phyloP scores from a whole-genome alignment of 2,329 filamentous ascomycete species.

The Aureobasidium sp. region DNA sequence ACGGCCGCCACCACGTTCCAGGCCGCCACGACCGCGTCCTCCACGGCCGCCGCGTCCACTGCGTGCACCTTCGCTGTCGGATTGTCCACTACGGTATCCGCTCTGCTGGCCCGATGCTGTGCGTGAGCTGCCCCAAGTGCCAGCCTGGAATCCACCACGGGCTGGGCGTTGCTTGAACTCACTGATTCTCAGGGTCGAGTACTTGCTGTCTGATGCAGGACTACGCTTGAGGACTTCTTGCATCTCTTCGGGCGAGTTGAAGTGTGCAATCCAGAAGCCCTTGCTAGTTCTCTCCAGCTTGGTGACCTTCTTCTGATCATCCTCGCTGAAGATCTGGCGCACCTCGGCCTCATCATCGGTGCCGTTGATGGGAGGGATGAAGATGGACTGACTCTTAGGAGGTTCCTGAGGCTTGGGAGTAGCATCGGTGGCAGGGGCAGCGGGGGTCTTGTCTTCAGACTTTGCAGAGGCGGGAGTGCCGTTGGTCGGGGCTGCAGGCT shows the following conservation, averaged over 20 bases:
- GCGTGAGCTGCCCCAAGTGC: constrained; percentile 56
- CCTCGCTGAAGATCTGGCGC: constrained; percentile 65
- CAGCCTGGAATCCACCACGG: constrained; percentile 40
- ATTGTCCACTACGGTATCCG: constrained; percentile 67
- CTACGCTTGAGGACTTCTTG: constrained; percentile 69
- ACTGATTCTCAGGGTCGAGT: constrained; percentile 59
- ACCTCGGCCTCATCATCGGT: constrained; percentile 66
- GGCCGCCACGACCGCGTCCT: constrained; percentile 44
- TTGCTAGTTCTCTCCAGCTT: constrained; percentile 63
- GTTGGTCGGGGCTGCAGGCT: constrained; percentile 14
- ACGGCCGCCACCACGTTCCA: constrained; percentile 26
- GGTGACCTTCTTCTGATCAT: constrained; percentile 73
- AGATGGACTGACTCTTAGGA: constrained; percentile 69
- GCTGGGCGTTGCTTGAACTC: constrained; percentile 49
- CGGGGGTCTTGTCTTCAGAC: constrained; percentile 25
- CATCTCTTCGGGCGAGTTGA: constrained; percentile 70
- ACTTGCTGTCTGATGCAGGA: constrained; percentile 46
- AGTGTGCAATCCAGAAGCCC: constrained; percentile 78
- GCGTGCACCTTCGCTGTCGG: constrained; percentile 63
- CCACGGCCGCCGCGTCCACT: constrained; percentile 49
- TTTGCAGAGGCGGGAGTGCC: constrained; percentile 13
- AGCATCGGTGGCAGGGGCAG: constrained; percentile 42
- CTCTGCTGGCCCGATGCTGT: constrained; percentile 39
- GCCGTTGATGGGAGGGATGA: constrained; percentile 53
- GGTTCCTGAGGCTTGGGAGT: constrained; percentile 27